Evolutionary conservation across 2,329 filamentous ascomycete genomes (phyloP), one percentile per base, ranked within the genome.

Genomic region (Cercospora sojina): DNA sequence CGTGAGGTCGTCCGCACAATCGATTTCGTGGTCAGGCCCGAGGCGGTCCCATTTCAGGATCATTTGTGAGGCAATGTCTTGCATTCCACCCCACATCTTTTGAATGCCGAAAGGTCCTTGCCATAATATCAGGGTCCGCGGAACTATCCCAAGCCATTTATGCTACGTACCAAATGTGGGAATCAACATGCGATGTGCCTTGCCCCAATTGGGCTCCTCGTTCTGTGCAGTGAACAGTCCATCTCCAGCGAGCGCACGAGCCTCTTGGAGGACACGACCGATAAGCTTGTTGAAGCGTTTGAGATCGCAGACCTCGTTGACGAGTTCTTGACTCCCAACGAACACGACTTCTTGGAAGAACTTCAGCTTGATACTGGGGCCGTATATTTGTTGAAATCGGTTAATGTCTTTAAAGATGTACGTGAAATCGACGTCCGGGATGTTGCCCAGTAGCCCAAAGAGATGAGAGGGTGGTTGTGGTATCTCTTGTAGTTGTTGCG

Each of bases 1-100:
- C n/a, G n/a, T 90, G 67, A 90, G 90, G 75, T 91, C 88, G 18
- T 90, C 87, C 0, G 85, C 83, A 0, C 86, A 85, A 57, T 82
- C 79, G 66, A 92, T 89, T 10, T 84, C 80, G 43, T 82, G 74
- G 3, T 81, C 77, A 31, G 62, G 53, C 0, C 89, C 90, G 59
- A 70, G 12, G 38, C 89, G 83, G 18, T 88, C 88, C 84, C 88
- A 88, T 76, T 91, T 91, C 78, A 90, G 82, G 12, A 85, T 83
- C 59, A 91, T 77, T 73, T 91, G 89, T 0, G 83, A 82, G 12
- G 58, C 59, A 25, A 65, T 65, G 25, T 65, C 64, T 51, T 88
- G 83, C 87, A 89, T 89, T 9, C 62, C 62, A 27, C 35, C 55
- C 62, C 63, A 65, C 58, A 65, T 61, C n/a, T 62, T 65, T 35